These are phyloP conservation scores for Trichoderma cornu-damae DNA, from an alignment of 2,329 filamentous ascomycete genomes.

Conservation along the genomic window DNA sequence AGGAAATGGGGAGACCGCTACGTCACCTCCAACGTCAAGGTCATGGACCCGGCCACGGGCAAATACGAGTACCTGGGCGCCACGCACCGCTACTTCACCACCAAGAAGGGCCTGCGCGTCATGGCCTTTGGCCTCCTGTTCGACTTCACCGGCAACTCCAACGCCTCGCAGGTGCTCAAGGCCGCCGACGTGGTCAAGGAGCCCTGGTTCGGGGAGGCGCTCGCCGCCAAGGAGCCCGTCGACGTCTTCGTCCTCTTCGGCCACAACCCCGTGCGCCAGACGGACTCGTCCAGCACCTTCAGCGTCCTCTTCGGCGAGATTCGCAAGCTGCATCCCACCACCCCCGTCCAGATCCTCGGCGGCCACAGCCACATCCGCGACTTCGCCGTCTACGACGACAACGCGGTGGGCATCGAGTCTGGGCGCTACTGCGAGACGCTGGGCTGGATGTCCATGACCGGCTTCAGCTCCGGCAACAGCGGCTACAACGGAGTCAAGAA, in stretches of 20 bases:
- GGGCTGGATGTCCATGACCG: slow-evolving; percentile 61
- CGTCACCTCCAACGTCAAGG: slow-evolving; percentile 43
- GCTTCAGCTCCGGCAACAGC: slow-evolving; percentile 46
- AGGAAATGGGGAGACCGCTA: slow-evolving; percentile 48
- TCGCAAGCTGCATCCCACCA: slow-evolving; percentile 49
- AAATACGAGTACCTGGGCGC: slow-evolving; percentile 40
- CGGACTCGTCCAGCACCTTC: slow-evolving; percentile 40
- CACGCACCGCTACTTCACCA: slow-evolving; percentile 42
- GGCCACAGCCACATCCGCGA: slow-evolving; percentile 62
- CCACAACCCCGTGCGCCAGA: slow-evolving; percentile 54
- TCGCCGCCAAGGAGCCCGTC: slow-evolving; percentile 49
- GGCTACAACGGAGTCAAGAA: slow-evolving; percentile 35
- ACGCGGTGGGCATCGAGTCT: slow-evolving; percentile 56
- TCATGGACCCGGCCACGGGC: slow-evolving; percentile 36
- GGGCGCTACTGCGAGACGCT: slow-evolving; percentile 64
- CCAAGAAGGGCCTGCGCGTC: slow-evolving; percentile 38
- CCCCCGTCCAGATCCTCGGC: slow-evolving; percentile 60
- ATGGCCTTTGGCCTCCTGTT: slow-evolving; percentile 44
- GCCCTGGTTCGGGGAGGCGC: slow-evolving; percentile 55
- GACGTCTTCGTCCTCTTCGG: slow-evolving; percentile 61
- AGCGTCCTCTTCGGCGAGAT: slow-evolving; percentile 52
- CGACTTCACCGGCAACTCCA: slow-evolving; percentile 53
- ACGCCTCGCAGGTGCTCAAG: slow-evolving; percentile 55
- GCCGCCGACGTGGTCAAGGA: slow-evolving; percentile 48
- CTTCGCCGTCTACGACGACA: slow-evolving; percentile 58